Percentiles rank a stretch among this genome's conserved stretches.
Evolutionary conservation across 352 stramenopile genomes (phyloP).

Genomic region (Phytophthora podocarpi): DNA sequence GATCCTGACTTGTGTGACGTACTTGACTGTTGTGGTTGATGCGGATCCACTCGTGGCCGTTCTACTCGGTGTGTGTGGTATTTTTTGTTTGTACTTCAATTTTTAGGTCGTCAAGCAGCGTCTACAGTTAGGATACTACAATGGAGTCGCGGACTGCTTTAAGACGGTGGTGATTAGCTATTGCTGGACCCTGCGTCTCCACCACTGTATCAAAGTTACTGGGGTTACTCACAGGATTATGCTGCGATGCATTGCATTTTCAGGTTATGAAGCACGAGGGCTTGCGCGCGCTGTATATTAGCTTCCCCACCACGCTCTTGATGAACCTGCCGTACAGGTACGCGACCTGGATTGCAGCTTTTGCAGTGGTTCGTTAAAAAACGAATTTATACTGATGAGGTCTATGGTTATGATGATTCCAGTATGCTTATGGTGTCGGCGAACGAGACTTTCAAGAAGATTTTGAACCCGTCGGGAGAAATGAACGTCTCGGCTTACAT

Average conservation of each 20-base stretch:
- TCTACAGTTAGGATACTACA: conserved; percentile 98
- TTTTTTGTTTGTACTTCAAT: background rate
- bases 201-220: conserved; percentile 13
- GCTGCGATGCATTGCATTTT: background rate
- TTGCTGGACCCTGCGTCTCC: conserved; percentile 21
- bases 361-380: too few species aligned
- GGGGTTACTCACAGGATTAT: conserved; percentile 15
- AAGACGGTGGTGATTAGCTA: conserved; percentile 62
- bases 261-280: conserved; percentile 83
- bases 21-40: too few species aligned
- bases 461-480: conserved; percentile 87
- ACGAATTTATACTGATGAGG: background rate
- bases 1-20: conserved; percentile 2
- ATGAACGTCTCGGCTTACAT: conserved; percentile 93
- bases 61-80: background rate
- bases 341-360: too few species aligned
- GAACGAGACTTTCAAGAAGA: conserved; percentile 98
- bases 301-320: conserved; percentile 97
- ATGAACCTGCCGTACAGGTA: conserved; percentile 98
- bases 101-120: conserved; percentile 97
- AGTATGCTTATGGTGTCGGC: conserved; percentile 98
- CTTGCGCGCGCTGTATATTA: conserved; percentile 90
- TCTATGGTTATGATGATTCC: background rate
- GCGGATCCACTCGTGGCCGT: background rate
- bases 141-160: conserved; percentile 91